Evolutionary conservation across 2,329 filamentous ascomycete genomes (phyloP), one percentile per base, ranked within the genome.

Genomic region (Sordariomycetes sp.): DNA sequence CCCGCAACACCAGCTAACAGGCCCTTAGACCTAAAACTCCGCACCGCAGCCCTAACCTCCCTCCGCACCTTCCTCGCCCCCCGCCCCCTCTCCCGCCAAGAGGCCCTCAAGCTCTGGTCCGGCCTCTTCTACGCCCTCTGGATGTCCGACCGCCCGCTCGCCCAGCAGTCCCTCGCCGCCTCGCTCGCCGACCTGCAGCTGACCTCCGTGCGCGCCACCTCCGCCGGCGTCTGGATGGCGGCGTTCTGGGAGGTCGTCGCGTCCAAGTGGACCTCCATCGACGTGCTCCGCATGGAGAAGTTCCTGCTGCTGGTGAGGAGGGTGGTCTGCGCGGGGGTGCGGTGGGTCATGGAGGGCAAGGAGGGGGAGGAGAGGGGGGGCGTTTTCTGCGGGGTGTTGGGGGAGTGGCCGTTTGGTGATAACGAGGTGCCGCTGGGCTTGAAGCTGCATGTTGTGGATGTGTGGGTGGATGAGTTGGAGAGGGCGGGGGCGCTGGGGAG

Each of bases 101-200:
- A 96, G 63, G 77, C 90, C 55, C 78, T 93, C 61, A 96, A 96
- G 76, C 81, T 97, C 63, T 96, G 91, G 90, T 96, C 95, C 69
- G 93, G 91, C 5, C 82, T 97, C 22, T 97, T 94, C 77, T 97
- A 91, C 79, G 87, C 87, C 67, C 83, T 94, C 67, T 97, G 90
- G 87, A 94, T 96, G 86, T 90, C 87, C 71, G 92, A 97, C 77
- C 89, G 91, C 54, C 87, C 91, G 12, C 75, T 86, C n/a, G 86
- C 89, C 2, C 93, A 97, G 76, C 91, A 96, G 76, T 82, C 82
- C 51, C 87, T 97, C 53, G 88, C 89, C 64, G 75, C 79, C 63
- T 86, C 92, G 61, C 86, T 97, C 58, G 88, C 91, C 51, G 80
- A 74, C 1, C 82, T 97, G 12, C 63, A 34, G 32, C 37, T 53